These are phyloP conservation scores for Trametes maxima DNA, from an alignment of 768 basidiomycete species.

Conservation along the genomic window DNA sequence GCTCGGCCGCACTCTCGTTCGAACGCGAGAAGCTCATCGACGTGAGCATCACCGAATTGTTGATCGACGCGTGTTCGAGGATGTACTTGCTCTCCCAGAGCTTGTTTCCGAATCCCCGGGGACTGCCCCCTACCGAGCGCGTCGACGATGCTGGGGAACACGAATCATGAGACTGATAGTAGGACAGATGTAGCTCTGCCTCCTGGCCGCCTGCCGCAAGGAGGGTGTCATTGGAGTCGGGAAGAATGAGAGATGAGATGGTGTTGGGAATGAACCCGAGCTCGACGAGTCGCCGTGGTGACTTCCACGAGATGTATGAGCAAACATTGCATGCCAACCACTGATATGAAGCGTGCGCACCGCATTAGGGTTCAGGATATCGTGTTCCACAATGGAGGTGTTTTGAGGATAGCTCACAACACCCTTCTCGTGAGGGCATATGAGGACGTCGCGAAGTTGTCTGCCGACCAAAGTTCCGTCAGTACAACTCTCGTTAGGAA, in stretches of 20 bases:
- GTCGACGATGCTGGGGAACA: constrained; percentile 4
- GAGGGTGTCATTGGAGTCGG: constrained; percentile 55
- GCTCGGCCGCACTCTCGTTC: constrained; percentile 67
- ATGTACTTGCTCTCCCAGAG: constrained; percentile 58
- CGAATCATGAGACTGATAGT: constrained; percentile 35
- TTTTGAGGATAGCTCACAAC: constrained; percentile 63
- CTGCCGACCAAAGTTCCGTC: constrained; percentile 36
- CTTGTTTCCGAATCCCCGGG: constrained; percentile 25
- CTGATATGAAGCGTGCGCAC: constrained; percentile 39
- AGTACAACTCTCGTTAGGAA: neutral
- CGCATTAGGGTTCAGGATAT: constrained; percentile 48
- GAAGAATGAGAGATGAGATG: constrained; percentile 56
- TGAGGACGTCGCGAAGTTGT: constrained; percentile 77
- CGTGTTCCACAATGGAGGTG: constrained; percentile 60
- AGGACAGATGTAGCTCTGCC: constrained; percentile 68
- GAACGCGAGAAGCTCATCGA: constrained; percentile 63
- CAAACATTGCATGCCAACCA: neutral
- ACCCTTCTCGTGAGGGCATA: constrained; percentile 69
- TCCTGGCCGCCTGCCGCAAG: constrained; percentile 79
- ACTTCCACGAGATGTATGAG: constrained; percentile 18
- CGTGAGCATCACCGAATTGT: constrained; percentile 75
- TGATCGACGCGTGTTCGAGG: constrained; percentile 67
- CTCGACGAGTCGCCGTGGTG: constrained; percentile 50
- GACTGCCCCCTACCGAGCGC: constrained; percentile 13
- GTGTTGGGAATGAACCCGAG: constrained; percentile 66